phyloP scores from a whole-genome alignment of 1,284 basidiomycete species.

The Pisolithus thermaeus region DNA sequence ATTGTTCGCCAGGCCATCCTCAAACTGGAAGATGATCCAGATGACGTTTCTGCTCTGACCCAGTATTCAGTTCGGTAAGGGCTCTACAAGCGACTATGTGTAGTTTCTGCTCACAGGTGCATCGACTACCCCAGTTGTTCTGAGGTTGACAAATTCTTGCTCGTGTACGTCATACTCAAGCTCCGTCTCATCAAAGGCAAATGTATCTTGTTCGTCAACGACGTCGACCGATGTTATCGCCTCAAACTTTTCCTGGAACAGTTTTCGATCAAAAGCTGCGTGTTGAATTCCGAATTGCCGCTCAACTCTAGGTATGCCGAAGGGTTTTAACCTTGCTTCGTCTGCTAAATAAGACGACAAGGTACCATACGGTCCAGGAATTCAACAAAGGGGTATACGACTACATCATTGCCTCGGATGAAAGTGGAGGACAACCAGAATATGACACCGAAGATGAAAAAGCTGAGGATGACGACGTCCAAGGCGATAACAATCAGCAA shows the following conservation, averaged over 20 bases:
- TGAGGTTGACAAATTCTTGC: slow-evolving; percentile 93
- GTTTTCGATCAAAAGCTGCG: slow-evolving; percentile 94
- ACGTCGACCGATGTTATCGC: slow-evolving; percentile 91
- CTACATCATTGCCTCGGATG: slow-evolving; percentile 98
- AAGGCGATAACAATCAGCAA: not conserved
- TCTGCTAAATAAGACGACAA: slow-evolving; percentile 25
- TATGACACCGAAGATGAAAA: slow-evolving; percentile 43
- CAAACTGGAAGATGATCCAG: slow-evolving; percentile 80
- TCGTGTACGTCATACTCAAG: slow-evolving; percentile 93
- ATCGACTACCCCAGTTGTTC: slow-evolving; percentile 55
- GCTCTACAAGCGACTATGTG: not conserved
- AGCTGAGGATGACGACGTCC: slow-evolving; percentile 21
- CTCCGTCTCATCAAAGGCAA: slow-evolving; percentile 94
- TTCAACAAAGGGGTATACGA: slow-evolving; percentile 99
- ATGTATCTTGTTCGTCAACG: slow-evolving; percentile 96
- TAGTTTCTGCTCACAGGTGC: slow-evolving; percentile 1
- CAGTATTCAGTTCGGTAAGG: slow-evolving; percentile 79
- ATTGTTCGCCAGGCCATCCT: slow-evolving; percentile 63
- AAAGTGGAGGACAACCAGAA: slow-evolving; percentile 56
- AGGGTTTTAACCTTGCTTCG: not conserved
- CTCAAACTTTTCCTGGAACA: slow-evolving; percentile 97
- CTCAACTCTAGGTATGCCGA: slow-evolving; percentile 74
- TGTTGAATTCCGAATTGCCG: slow-evolving; percentile 94
- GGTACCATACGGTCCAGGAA: slow-evolving; percentile 97
- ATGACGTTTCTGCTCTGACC: slow-evolving; percentile 73